Evolutionary conservation across 352 stramenopile species (phyloP).

Genomic region (Globisporangium spinosum): DNA sequence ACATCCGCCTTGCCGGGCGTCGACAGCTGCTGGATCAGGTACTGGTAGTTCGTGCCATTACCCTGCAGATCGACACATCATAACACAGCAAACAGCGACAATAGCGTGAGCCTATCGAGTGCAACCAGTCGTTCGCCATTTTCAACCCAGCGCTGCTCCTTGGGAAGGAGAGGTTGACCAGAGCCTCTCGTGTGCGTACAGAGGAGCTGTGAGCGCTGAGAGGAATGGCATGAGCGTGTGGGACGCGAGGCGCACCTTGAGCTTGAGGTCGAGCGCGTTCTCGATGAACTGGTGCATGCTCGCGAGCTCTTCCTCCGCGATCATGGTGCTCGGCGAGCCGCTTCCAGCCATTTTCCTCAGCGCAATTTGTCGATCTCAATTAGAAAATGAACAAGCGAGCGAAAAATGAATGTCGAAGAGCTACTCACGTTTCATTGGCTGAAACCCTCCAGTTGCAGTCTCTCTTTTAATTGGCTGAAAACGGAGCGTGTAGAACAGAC

Average conservation of each 20-base stretch:
- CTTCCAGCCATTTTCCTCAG: slow-evolving; percentile 19
- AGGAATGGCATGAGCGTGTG: not conserved
- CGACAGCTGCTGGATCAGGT: slow-evolving; percentile 63
- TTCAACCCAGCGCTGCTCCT: not conserved
- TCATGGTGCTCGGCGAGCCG: slow-evolving; percentile 2
- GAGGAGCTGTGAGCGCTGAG: not conserved
- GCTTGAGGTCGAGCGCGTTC: slow-evolving; percentile 72
- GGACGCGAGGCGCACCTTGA: slow-evolving; percentile 44
- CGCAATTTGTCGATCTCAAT: too few species aligned
- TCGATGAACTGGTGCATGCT: slow-evolving; percentile 83
- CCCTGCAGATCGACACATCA: slow-evolving; percentile 29
- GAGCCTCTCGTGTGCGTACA: not conserved
- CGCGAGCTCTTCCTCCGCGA: slow-evolving; percentile 51
- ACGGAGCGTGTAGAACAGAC: too few species aligned
- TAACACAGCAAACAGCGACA: not conserved
- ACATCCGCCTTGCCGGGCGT: slow-evolving; percentile 30
- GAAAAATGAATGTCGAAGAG: too few species aligned
- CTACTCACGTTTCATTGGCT: too few species aligned
- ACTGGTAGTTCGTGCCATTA: slow-evolving; percentile 80
- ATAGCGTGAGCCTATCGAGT: not conserved
- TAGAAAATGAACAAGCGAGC: too few species aligned
- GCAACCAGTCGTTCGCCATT: not conserved
- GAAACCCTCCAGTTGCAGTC: too few species aligned
- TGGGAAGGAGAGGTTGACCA: not conserved
- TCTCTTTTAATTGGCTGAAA: too few species aligned